phyloP scores from a whole-genome alignment of 306 rosid genomes.

The Begonia loranthoides region DNA sequence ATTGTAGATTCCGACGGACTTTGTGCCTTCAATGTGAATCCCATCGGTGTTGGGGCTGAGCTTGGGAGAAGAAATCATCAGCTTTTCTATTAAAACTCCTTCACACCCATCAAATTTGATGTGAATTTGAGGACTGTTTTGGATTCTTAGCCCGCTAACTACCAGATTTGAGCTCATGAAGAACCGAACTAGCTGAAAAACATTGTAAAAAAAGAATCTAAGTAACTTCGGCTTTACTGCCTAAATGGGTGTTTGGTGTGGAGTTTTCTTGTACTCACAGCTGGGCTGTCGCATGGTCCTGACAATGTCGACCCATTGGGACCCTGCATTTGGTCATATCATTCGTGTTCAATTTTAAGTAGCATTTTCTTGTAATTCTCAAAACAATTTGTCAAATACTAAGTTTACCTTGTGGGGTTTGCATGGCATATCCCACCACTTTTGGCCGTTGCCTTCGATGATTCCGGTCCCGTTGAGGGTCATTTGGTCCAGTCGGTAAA shows the following conservation, averaged over 20 bases:
- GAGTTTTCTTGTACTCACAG: slow-evolving; percentile 41
- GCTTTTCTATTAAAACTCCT: slow-evolving; percentile 51
- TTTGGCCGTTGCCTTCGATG: slow-evolving; percentile 86
- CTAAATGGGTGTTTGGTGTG: neutral
- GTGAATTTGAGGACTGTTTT: slow-evolving; percentile 81
- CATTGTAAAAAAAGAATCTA: neutral
- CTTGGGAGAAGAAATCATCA: slow-evolving; percentile 74
- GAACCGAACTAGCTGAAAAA: slow-evolving; percentile 59
- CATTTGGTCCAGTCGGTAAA: slow-evolving; percentile 65
- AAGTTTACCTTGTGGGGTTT: slow-evolving; percentile 83
- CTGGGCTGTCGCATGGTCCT: slow-evolving; percentile 90
- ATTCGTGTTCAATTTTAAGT: neutral
- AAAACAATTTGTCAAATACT: neutral
- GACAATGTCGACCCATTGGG: slow-evolving; percentile 38
- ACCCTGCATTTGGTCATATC: slow-evolving; percentile 31
- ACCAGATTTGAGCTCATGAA: slow-evolving; percentile 77
- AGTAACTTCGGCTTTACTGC: neutral
- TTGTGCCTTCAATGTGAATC: slow-evolving; percentile 68
- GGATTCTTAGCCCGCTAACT: slow-evolving; percentile 48
- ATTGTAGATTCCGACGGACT: slow-evolving; percentile 51
- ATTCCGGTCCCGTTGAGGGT: slow-evolving; percentile 76
- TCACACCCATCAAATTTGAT: slow-evolving; percentile 86
- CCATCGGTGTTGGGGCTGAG: slow-evolving; percentile 98
- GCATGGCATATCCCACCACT: slow-evolving; percentile 98
- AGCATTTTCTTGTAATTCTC: neutral